Evolutionary conservation across 2,329 filamentous ascomycete species (phyloP), one percentile per base, ranked within the genome.

Genomic region (Botryosphaeria dothidea): DNA sequence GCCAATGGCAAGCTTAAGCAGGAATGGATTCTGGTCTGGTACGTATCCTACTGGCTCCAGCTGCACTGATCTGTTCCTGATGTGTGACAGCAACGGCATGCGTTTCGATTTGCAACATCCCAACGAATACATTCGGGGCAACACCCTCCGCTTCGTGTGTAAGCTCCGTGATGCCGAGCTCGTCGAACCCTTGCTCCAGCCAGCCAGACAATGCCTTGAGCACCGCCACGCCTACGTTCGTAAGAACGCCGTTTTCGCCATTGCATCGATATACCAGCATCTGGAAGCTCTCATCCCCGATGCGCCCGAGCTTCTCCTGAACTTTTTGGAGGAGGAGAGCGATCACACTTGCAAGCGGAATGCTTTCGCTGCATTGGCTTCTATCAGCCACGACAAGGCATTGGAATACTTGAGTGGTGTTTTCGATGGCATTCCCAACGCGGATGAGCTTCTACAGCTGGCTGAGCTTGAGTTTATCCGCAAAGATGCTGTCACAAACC

Each of bases 1-100:
- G 85, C 89, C 62, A 89, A 85, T 75, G 95, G 95, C 74, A 99
- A 98, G 85, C 84, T 99, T 69, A 97, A 97, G 85, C 95, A 99
- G 81, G 95, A 99, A 82, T 98, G 97, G 92, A 99, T 99, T 78
- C 83, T 99, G 74, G 95, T 99, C 73, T 99, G 95, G 94, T 97
- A 81, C 71, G 84, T 77, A 78, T 71, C 19, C 58, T n/a, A 43
- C 60, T 51, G 48, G 27, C n/a, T 25, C 57, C 31, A 25, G 64
- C 29, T 66, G 34, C 67, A 67, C 61, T 19, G 29, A 54, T 23
- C 57, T 67, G 48, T 61, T 17, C 31, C 43, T 65, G 49, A 54
- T 58, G 23, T 31, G 38, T 19, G 62, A 62, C 73, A 97, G 94
- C 81, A 99, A 99, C 80, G 95, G 95, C 70, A 98, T 99, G 75